phyloP scores from a whole-genome alignment of 1,284 basidiomycete species.

The Cryptococcus wingfieldii region DNA sequence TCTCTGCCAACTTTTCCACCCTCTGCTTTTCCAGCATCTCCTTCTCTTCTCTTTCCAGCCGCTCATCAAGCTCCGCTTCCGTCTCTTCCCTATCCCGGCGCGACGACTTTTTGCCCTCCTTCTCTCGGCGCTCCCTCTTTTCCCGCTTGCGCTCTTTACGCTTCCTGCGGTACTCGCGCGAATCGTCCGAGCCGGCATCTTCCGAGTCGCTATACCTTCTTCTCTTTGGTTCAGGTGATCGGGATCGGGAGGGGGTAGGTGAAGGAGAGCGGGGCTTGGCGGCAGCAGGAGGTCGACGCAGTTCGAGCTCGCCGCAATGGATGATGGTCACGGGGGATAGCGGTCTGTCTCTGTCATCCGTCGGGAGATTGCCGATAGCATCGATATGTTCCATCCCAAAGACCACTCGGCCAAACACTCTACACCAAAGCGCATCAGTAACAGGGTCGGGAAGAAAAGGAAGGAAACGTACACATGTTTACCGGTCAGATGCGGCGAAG shows the following conservation, averaged over 20 bases:
- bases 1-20: constrained; percentile 28
- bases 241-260: constrained; percentile 13
- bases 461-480: constrained; percentile 49
- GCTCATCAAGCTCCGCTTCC: constrained; percentile 46
- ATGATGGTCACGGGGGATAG: constrained; percentile 64
- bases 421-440: constrained; percentile 8
- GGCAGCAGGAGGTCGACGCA: constrained; percentile 51
- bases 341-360: constrained; percentile 57
- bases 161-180: constrained; percentile 12
- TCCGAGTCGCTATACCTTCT: constrained; percentile 1
- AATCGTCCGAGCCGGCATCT: constrained; percentile 19
- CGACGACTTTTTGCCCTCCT: constrained; percentile 5
- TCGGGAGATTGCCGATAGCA: constrained; percentile 48
- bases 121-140: constrained; percentile 11
- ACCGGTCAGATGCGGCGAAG: constrained; percentile 49
- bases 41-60: constrained; percentile 48
- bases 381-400: constrained; percentile 50
- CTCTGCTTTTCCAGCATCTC: constrained; percentile 39
- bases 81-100: constrained; percentile 31
- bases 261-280: constrained; percentile 7
- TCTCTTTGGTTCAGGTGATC: constrained; percentile 5
- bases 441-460: background rate
- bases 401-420: constrained; percentile 52
- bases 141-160: constrained; percentile 21
- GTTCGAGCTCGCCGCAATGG: constrained; percentile 79